Evolutionary conservation across 352 stramenopile genomes (phyloP).

Genomic region (Globisporangium echinulatum): DNA sequence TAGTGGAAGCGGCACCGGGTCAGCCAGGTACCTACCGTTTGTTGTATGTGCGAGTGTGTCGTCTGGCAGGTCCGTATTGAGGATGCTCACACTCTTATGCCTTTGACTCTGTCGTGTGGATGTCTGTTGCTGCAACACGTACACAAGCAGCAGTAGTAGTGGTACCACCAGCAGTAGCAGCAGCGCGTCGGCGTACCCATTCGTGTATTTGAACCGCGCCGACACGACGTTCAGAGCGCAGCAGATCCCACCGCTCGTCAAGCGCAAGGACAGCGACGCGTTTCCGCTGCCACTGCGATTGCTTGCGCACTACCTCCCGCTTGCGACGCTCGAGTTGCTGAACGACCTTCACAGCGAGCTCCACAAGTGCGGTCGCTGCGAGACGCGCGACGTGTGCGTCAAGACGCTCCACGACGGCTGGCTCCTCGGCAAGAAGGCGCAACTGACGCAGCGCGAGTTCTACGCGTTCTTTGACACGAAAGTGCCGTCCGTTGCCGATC

Average conservation of each 20-base stretch:
- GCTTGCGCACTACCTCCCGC: slow-evolving; percentile 40
- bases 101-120: no score
- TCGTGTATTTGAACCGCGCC: slow-evolving; percentile 54
- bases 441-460: slow-evolving; percentile 38
- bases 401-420: slow-evolving; percentile 52
- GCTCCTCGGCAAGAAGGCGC: slow-evolving; percentile 44
- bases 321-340: slow-evolving; percentile 25
- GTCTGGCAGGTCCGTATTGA: no score
- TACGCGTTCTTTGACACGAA: slow-evolving; percentile 63
- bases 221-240: slow-evolving; percentile 46
- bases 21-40: neutral
- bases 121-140: no score
- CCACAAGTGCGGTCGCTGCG: slow-evolving; percentile 15
- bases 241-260: slow-evolving; percentile 45
- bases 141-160: neutral
- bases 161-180: neutral
- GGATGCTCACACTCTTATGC: no score
- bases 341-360: slow-evolving; percentile 38
- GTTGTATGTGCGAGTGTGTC: neutral
- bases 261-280: slow-evolving; percentile 38
- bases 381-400: slow-evolving; percentile 44
- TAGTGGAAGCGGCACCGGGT: neutral
- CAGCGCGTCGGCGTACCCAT: slow-evolving; percentile 18
- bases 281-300: slow-evolving; percentile 39
- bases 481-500: slow-evolving; percentile 42